A percentile compares a stretch with the other conserved stretches of the same genome.
These are phyloP conservation scores for Hippophae tibetana DNA, from an alignment of 306 rosid genomes.

Conservation along the genomic window DNA sequence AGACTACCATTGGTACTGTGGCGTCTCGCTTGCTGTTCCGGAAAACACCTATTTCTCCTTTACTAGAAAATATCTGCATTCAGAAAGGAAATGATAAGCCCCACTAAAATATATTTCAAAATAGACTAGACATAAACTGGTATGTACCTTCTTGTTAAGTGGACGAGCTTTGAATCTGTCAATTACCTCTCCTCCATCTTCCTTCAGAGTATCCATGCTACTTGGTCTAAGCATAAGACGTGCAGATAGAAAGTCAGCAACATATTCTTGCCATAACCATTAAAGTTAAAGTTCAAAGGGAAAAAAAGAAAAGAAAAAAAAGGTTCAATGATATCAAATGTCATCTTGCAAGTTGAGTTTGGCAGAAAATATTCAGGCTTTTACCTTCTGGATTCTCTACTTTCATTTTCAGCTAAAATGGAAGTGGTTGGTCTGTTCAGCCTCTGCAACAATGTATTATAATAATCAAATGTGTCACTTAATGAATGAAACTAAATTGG, in stretches of 20 bases:
- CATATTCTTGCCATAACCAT: not conserved
- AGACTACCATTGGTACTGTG: conserved; percentile 64
- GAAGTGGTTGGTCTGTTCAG: conserved; percentile 32
- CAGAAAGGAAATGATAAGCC: conserved; percentile 4
- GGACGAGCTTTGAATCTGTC: conserved; percentile 67
- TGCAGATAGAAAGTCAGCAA: conserved; percentile 18
- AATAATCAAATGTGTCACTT: not conserved
- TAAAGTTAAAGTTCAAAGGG: not conserved
- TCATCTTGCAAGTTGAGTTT: not conserved
- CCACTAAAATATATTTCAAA: not conserved
- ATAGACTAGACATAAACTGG: not conserved
- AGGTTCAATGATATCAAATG: not conserved
- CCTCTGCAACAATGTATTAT: conserved; percentile 35
- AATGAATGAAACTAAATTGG: too few species aligned
- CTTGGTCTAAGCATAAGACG: conserved; percentile 45
- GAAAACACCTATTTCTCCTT: conserved; percentile 80
- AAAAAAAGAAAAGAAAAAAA: not conserved
- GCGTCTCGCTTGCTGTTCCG: conserved; percentile 70
- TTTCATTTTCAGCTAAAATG: conserved; percentile 33
- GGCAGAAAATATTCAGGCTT: not conserved
- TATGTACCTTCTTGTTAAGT: conserved; percentile 65
- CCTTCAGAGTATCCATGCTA: conserved; percentile 34
- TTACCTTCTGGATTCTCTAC: conserved; percentile 54
- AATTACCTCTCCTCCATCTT: conserved; percentile 32
- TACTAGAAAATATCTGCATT: conserved; percentile 78